These are phyloP conservation scores for Botryococcus braunii DNA, from an alignment of 163 green algal species.

Conservation along the genomic window DNA sequence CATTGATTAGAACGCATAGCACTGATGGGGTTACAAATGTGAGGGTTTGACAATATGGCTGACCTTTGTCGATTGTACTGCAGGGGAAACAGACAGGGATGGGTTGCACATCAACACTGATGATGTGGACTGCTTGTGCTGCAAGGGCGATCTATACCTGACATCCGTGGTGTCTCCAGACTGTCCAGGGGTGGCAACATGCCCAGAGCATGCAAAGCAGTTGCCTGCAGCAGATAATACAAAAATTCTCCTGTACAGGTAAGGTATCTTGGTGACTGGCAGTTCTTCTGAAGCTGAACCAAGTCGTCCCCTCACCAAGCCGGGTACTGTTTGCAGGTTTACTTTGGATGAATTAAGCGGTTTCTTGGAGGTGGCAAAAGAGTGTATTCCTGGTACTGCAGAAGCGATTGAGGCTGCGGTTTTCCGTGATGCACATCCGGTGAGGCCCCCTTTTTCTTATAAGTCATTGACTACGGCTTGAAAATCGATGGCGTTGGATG, in stretches of 20 bases:
- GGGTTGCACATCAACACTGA: slow-evolving; percentile 43
- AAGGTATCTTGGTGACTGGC: too few species aligned
- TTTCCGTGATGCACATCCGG: background rate
- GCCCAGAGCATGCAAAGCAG: slow-evolving; percentile 52
- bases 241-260: slow-evolving; percentile 60
- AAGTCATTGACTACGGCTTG: background rate
- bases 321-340: background rate
- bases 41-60: too few species aligned
- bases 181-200: slow-evolving; percentile 38
- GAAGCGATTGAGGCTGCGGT: background rate
- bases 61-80: too few species aligned
- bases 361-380: slow-evolving; percentile 1
- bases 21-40: too few species aligned
- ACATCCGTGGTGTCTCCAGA: slow-evolving; percentile 42
- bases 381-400: background rate
- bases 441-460: background rate
- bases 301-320: background rate
- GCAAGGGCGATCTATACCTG: slow-evolving; percentile 68
- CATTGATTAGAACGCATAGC: too few species aligned
- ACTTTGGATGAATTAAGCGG: slow-evolving; percentile 5
- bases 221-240: slow-evolving; percentile 18
- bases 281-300: background rate
- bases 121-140: slow-evolving; percentile 55
- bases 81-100: slow-evolving; percentile 16
- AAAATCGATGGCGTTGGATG: too few species aligned